phyloP scores from a whole-genome alignment of 768 basidiomycete genomes.

The Collybia nuda region DNA sequence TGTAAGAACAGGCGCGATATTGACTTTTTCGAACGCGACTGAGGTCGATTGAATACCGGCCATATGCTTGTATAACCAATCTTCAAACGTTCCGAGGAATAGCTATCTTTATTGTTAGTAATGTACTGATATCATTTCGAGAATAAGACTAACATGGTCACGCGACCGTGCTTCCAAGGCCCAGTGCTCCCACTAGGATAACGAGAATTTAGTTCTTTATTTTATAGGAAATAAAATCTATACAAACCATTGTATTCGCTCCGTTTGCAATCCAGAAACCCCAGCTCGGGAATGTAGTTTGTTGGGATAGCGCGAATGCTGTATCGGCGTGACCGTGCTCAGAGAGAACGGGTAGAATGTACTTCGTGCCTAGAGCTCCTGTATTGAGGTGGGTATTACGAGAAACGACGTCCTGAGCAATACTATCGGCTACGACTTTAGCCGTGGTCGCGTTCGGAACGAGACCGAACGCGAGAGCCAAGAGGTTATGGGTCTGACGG shows the following conservation, averaged over 20 bases:
- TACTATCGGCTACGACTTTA: slow-evolving; percentile 24
- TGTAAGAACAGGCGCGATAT: slow-evolving; percentile 19
- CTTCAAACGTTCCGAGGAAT: slow-evolving; percentile 31
- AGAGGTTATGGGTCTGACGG: slow-evolving; percentile 27
- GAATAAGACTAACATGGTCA: slow-evolving; percentile 22
- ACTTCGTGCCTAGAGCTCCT: slow-evolving; percentile 23
- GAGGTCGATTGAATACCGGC: slow-evolving; percentile 24
- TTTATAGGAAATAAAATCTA: no score
- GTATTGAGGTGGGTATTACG: slow-evolving; percentile 20
- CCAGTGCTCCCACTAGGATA: slow-evolving; percentile 31
- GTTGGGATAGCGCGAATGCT: slow-evolving; percentile 22
- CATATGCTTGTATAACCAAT: slow-evolving; percentile 28
- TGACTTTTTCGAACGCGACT: slow-evolving; percentile 22
- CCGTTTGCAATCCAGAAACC: slow-evolving; percentile 29
- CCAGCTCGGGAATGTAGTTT: slow-evolving; percentile 29
- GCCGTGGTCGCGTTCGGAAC: slow-evolving; percentile 16
- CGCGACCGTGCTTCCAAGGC: slow-evolving; percentile 25
- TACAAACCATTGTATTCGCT: slow-evolving; percentile 24
- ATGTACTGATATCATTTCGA: background rate
- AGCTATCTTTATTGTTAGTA: slow-evolving; percentile 10
- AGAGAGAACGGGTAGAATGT: slow-evolving; percentile 22
- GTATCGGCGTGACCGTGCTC: slow-evolving; percentile 20
- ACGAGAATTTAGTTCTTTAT: background rate
- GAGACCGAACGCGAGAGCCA: slow-evolving; percentile 23
- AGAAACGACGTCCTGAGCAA: slow-evolving; percentile 17